phyloP scores from a whole-genome alignment of 23 red algal genomes.

The Agarophyton chilense region DNA sequence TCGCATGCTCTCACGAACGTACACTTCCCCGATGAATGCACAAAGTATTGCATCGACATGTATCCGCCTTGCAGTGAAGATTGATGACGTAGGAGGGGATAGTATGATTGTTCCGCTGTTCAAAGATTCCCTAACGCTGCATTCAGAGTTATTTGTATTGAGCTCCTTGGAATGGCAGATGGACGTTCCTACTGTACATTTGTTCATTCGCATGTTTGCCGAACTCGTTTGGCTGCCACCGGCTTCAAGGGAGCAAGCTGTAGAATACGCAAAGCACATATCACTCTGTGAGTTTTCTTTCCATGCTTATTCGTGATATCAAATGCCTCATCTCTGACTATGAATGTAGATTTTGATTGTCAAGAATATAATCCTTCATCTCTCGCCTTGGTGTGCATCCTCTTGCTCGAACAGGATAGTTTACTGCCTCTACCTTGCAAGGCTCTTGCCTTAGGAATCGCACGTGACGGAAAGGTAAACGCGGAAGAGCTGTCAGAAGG shows the following conservation, averaged over 20 bases:
- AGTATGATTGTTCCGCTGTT: conserved; percentile 30
- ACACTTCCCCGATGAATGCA: neutral
- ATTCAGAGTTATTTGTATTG: conserved; percentile 10
- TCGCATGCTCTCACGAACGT: neutral
- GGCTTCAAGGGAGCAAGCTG: neutral
- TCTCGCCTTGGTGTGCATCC: conserved; percentile 39
- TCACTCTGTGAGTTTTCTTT: conserved; percentile 28
- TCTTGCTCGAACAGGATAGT: conserved; percentile 34
- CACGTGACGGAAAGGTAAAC: neutral
- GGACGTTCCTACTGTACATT: conserved; percentile 30
- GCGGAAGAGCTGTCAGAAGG: neutral
- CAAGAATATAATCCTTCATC: conserved; percentile 28
- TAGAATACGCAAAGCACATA: conserved; percentile 32
- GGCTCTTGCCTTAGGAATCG: neutral
- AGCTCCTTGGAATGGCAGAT: conserved; percentile 33
- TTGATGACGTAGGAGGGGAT: conserved; percentile 43
- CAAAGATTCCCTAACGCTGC: neutral
- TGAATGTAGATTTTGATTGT: conserved; percentile 10
- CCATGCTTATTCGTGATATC: neutral
- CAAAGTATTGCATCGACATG: conserved; percentile 21
- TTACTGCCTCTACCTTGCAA: conserved; percentile 35
- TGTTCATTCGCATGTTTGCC: conserved; percentile 23
- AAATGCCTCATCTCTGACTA: conserved; percentile 1
- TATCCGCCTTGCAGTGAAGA: conserved; percentile 39
- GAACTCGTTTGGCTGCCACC: conserved; percentile 30